These are phyloP conservation scores for Ogataea minuta DNA, from an alignment of 805 yeast species.

Conservation along the genomic window DNA sequence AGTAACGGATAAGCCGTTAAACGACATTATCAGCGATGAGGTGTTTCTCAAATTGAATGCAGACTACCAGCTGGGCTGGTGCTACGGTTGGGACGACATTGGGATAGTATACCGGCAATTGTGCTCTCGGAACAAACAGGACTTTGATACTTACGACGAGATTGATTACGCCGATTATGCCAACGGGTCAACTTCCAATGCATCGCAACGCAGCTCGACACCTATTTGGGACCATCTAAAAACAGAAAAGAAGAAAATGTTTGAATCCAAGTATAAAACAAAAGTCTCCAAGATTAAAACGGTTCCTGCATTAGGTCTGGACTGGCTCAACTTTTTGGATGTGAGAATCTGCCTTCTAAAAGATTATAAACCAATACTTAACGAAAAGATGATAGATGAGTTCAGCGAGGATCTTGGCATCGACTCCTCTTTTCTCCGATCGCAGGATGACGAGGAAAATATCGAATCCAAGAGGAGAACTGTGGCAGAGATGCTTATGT, in stretches of 20 bases:
- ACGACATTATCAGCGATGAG: constrained; percentile 32
- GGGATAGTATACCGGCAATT: constrained; percentile 33
- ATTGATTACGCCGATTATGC: constrained; percentile 14
- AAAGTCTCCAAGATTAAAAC: constrained; percentile 32
- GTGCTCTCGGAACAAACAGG: constrained; percentile 17
- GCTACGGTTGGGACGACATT: constrained; percentile 68
- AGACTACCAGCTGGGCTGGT: constrained; percentile 69
- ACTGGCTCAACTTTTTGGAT: constrained; percentile 53
- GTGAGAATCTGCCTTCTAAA: constrained; percentile 48
- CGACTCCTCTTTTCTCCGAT: constrained; percentile 21
- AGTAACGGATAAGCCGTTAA: constrained; percentile 60
- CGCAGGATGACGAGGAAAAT: constrained; percentile 14
- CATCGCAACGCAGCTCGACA: constrained; percentile 10
- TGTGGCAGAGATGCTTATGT: constrained; percentile 24
- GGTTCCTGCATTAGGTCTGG: constrained; percentile 54
- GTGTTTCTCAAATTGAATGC: constrained; percentile 39
- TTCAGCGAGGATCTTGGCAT: constrained; percentile 35
- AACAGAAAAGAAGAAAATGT: constrained; percentile 28
- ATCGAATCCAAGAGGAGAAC: constrained; percentile 14
- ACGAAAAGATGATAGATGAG: constrained; percentile 35
- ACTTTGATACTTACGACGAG: constrained; percentile 23
- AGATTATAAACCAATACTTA: constrained; percentile 39
- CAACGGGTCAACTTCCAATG: background rate
- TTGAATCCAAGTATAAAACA: constrained; percentile 33
- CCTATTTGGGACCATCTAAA: constrained; percentile 28